Base-by-base conservation (phyloP, 257 asterid genomes). In the Solanum appendiculatum region DNA sequence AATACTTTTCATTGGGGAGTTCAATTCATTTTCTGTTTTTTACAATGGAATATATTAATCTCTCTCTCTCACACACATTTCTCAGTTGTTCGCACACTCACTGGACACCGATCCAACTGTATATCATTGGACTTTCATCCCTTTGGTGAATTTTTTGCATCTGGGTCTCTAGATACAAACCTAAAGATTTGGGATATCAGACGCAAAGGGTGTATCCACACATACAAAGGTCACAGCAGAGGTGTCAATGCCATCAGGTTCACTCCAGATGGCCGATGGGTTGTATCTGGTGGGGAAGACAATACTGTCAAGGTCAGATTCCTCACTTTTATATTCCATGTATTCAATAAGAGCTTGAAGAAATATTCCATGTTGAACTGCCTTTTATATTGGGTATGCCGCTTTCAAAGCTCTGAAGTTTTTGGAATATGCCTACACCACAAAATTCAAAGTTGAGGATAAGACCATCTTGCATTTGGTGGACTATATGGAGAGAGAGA, bases 241-340 rank as follows among this genome's bases (percentile, higher is more conserved):
- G 98, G 99, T 42, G 98, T 97, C 89, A 97, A 92, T 86, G 94
- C 95, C 73, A 94, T 97, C 91, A 93, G 99, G 89, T 97, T 97
- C 89, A 95, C 99, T 37, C 99, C 99, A 64, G 99, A 97, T 92
- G 99, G 99, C 69, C 94, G 99, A 70, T 97, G 99, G 99, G 98
- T 95, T 90, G 99, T 97, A 68, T 97, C 99, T 87, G 99, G 99
- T 9, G 98, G 98, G 87, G 99, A 97, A 92, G 99, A 97, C 92
- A 95, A 95, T 92, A 92, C 98, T n/a, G 99, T 97, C 88, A 97
- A 97, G 99, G 99, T 94, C 80, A 85, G 83, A 51, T 84, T 85
- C 75, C 48, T 89, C 73, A 86, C 87, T 86, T 85, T 60, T 33
- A 82, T 83, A 80, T 80, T 29, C 64, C 66, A 80, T 3, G 25